Percentiles rank a stretch among this genome's conserved stretches.
Evolutionary conservation across 2,329 filamentous ascomycete species (phyloP).

Genomic region (Fusarium sp.): DNA sequence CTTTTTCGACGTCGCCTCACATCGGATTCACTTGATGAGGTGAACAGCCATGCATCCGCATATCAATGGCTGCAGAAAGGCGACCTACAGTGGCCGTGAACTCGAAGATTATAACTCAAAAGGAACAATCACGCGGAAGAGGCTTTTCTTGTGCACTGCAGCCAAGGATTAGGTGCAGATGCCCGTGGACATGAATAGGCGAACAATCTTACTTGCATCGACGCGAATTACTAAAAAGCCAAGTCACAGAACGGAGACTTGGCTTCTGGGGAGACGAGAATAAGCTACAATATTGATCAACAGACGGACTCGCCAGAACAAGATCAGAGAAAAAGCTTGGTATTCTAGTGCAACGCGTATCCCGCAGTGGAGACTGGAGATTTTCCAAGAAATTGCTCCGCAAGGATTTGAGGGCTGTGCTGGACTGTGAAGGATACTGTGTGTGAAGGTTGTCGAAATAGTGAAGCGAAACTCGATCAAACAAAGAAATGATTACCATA

Average conservation of each 20-base stretch:
- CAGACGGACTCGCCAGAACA: constrained; percentile 15
- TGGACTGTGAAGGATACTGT: constrained; percentile 35
- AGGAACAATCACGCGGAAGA: not conserved
- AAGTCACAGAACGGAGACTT: constrained; percentile 3
- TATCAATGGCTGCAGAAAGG: not conserved
- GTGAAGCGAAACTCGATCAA: constrained; percentile 8
- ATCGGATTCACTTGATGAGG: not conserved
- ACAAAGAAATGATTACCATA: constrained; percentile 26
- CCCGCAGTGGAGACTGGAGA: constrained; percentile 36
- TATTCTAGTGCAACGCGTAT: constrained; percentile 35
- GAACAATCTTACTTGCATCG: constrained; percentile 28
- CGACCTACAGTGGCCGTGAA: not conserved
- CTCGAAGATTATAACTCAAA: constrained; percentile 1
- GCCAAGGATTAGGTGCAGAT: constrained; percentile 4
- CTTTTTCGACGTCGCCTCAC: constrained; percentile 8
- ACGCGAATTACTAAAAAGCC: constrained; percentile 14
- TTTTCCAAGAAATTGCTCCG: constrained; percentile 28
- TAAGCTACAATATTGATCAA: constrained; percentile 27
- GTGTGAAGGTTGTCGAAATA: not conserved
- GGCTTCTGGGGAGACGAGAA: not conserved
- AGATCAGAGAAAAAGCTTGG: constrained; percentile 41
- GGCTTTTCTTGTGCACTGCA: not conserved
- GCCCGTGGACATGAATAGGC: not conserved
- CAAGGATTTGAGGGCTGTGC: constrained; percentile 11
- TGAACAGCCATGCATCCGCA: not conserved